phyloP scores from a whole-genome alignment of 148 eudicot species.

The Cornus controversa region DNA sequence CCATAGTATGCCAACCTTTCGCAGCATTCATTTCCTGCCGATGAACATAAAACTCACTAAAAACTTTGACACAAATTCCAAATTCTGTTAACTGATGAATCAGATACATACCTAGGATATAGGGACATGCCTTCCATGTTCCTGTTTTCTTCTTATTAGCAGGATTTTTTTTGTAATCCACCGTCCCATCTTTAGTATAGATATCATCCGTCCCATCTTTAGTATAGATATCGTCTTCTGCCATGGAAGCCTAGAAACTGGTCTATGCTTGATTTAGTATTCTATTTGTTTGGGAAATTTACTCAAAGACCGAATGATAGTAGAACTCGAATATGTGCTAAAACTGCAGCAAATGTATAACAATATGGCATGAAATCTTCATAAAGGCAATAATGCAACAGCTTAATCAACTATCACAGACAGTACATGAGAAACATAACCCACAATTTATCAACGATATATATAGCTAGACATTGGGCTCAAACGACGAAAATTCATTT shows the following conservation, averaged over 20 bases:
- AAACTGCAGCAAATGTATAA: slow-evolving; percentile 1
- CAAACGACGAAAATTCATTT: not conserved
- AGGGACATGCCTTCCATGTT: slow-evolving; percentile 58
- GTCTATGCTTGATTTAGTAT: not conserved
- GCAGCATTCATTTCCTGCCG: slow-evolving; percentile 51
- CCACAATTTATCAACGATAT: not conserved
- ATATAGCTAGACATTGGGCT: not conserved
- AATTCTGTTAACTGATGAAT: not conserved
- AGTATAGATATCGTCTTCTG: slow-evolving; percentile 13
- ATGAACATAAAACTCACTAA: not conserved
- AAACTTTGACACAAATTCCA: not conserved
- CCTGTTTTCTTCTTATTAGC: slow-evolving; percentile 46
- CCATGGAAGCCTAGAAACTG: not conserved
- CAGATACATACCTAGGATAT: slow-evolving; percentile 31
- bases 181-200: slow-evolving; percentile 50
- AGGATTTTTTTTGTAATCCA: slow-evolving; percentile 38
- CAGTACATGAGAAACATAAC: not conserved
- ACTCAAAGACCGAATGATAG: not conserved
- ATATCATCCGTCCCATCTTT: slow-evolving; percentile 13
- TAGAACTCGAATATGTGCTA: not conserved
- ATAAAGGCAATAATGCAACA: not conserved
- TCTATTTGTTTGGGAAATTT: slow-evolving; percentile 1
- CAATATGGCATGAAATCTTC: not conserved
- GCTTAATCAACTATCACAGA: not conserved
- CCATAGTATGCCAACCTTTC: slow-evolving; percentile 61